Evolutionary conservation across 2,329 filamentous ascomycete species (phyloP).

Genomic region (Peltaster fructicola): DNA sequence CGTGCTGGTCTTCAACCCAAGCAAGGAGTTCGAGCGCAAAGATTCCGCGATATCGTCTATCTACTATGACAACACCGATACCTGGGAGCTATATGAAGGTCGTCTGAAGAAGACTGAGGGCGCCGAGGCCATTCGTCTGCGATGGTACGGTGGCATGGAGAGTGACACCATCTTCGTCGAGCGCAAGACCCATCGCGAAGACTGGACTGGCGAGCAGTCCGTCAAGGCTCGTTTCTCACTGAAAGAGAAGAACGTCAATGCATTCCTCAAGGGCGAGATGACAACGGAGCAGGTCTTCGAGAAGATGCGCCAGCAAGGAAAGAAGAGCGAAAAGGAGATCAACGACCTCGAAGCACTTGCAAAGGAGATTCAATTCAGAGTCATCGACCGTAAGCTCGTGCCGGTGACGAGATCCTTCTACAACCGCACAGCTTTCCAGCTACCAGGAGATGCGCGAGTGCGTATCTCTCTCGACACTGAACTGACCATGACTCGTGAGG

Average conservation of each 20-base stretch:
- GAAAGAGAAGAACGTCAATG: slow-evolving; percentile 95
- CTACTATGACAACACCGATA: slow-evolving; percentile 91
- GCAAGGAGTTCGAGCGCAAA: slow-evolving; percentile 81
- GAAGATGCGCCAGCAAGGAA: slow-evolving; percentile 86
- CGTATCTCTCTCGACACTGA: slow-evolving; percentile 95
- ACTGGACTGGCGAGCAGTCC: slow-evolving; percentile 98
- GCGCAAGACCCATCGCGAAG: slow-evolving; percentile 92
- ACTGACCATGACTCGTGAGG: slow-evolving; percentile 84
- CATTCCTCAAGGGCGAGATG: slow-evolving; percentile 68
- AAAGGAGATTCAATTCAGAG: slow-evolving; percentile 81
- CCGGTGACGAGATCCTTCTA: slow-evolving; percentile 94
- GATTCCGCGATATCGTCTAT: slow-evolving; percentile 96
- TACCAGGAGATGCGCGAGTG: slow-evolving; percentile 87
- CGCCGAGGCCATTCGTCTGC: slow-evolving; percentile 83
- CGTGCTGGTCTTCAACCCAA: slow-evolving; percentile 90
- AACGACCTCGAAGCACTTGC: slow-evolving; percentile 79
- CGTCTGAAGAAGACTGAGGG: slow-evolving; percentile 95
- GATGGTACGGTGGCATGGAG: slow-evolving; percentile 97
- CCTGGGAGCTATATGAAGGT: slow-evolving; percentile 85
- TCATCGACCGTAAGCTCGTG: slow-evolving; percentile 68
- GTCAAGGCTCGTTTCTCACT: slow-evolving; percentile 90
- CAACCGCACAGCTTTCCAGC: slow-evolving; percentile 92
- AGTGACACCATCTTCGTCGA: slow-evolving; percentile 92
- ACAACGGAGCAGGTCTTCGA: slow-evolving; percentile 84
- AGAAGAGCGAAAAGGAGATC: slow-evolving; percentile 84